Evolutionary conservation across 495 filamentous ascomycete species (phyloP).

Genomic region (Lasiosphaeriaceae sp.): DNA sequence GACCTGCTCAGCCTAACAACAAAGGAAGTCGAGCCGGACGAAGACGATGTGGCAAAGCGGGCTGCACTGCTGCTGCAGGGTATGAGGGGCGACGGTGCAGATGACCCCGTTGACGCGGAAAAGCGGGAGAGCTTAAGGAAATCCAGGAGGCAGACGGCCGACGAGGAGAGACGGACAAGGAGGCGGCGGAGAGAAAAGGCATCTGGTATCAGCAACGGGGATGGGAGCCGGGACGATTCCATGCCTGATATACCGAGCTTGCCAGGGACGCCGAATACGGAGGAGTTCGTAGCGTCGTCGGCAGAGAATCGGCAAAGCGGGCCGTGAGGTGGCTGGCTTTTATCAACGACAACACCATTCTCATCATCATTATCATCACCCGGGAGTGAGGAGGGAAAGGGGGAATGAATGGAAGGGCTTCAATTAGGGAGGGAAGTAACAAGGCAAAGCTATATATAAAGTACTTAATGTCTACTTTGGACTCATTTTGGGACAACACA

Average conservation of each 20-base stretch:
- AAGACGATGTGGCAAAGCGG: slow-evolving; percentile 75
- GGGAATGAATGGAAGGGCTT: background rate
- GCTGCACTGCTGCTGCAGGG: slow-evolving; percentile 80
- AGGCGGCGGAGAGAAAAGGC: slow-evolving; percentile 56
- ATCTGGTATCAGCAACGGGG: slow-evolving; percentile 22
- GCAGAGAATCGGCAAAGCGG: background rate
- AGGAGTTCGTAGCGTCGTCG: slow-evolving; percentile 10
- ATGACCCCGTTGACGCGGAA: slow-evolving; percentile 51
- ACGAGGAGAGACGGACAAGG: slow-evolving; percentile 63
- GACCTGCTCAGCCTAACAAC: slow-evolving; percentile 25
- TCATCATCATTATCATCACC: no score
- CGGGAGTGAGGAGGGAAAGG: background rate
- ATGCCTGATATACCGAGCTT: slow-evolving; percentile 5
- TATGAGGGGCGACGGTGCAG: slow-evolving; percentile 60
- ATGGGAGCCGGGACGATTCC: slow-evolving; percentile 7
- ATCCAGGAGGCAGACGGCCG: slow-evolving; percentile 63
- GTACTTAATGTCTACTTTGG: slow-evolving; percentile 19
- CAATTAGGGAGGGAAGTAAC: background rate
- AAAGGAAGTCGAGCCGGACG: slow-evolving; percentile 51
- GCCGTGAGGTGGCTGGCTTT: background rate
- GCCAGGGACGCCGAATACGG: slow-evolving; percentile 14
- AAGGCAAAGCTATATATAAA: slow-evolving; percentile 6
- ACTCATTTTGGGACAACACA: no score
- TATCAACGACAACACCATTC: background rate
- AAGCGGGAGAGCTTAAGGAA: slow-evolving; percentile 51